Conservation (phyloP, 2,329 filamentous ascomycete species). For the Mycocentrospora acerina region DNA sequence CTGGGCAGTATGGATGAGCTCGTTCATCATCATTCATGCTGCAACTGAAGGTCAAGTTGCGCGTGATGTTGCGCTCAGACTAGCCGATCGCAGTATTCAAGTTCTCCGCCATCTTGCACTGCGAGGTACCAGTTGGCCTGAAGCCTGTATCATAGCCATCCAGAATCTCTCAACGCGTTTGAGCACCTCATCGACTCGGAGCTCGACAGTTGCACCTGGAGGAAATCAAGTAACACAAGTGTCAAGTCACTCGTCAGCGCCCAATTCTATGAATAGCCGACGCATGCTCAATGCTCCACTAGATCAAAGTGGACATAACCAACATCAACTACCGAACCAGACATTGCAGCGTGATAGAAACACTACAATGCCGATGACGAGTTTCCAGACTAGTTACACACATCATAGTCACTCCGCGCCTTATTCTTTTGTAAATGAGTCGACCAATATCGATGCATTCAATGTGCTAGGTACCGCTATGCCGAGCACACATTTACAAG, state of each 20-base stretch:
- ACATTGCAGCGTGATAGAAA: too few relatives aligned
- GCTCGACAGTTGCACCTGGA: slow-evolving; percentile 4
- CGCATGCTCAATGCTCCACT: too few relatives aligned
- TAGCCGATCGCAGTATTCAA: slow-evolving; percentile 19
- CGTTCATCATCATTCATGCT: slow-evolving; percentile 23
- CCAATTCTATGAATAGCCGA: too few relatives aligned
- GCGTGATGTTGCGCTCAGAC: slow-evolving; percentile 15
- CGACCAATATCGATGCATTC: slow-evolving; percentile 1
- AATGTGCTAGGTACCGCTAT: not conserved
- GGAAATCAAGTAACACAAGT: too few relatives aligned
- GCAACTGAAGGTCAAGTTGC: slow-evolving; percentile 22
- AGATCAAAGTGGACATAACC: too few relatives aligned
- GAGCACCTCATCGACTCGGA: slow-evolving; percentile 9
- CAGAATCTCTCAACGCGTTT: slow-evolving; percentile 19
- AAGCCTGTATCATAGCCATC: slow-evolving; percentile 25
- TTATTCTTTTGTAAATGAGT: too few relatives aligned
- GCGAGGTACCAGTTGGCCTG: slow-evolving; percentile 29
- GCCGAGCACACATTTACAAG: slow-evolving; percentile 1
- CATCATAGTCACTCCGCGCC: too few relatives aligned
- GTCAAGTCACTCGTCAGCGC: too few relatives aligned
- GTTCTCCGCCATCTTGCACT: slow-evolving; percentile 22
- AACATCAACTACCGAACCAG: too few relatives aligned
- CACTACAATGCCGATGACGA: too few relatives aligned
- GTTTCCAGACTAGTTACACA: too few relatives aligned
- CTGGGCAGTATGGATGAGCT: slow-evolving; percentile 30